These are phyloP conservation scores for Nannochloropsis salina DNA, from an alignment of 108 stramenopile genomes.

Conservation along the genomic window DNA sequence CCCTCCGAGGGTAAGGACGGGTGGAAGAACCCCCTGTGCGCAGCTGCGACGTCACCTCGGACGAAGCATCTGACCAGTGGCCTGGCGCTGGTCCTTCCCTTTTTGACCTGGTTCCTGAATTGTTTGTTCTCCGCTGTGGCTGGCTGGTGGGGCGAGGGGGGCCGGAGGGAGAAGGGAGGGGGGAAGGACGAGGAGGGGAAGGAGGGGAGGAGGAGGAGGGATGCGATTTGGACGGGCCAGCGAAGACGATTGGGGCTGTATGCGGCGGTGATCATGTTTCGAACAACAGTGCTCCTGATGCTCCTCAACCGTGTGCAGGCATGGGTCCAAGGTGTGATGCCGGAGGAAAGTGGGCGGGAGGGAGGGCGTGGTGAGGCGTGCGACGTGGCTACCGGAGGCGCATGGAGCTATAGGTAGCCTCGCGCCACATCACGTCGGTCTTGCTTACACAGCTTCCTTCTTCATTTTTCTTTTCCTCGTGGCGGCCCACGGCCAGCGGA, in stretches of 20 bases:
- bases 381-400: no score
- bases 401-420: no score
- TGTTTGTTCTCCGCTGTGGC: background rate
- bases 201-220: background rate
- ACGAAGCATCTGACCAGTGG: background rate
- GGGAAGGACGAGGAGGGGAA: background rate
- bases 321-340: background rate
- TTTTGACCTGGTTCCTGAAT: background rate
- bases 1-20: background rate
- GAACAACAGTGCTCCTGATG: constrained; percentile 18
- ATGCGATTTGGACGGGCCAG: background rate
- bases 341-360: background rate
- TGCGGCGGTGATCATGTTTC: constrained; percentile 13
- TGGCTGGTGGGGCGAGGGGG: background rate
- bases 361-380: background rate
- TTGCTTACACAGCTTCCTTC: background rate
- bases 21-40: background rate
- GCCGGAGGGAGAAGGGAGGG: background rate
- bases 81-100: background rate
- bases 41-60: background rate
- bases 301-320: background rate
- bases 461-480: background rate
- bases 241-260: constrained; percentile 26
- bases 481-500: constrained; percentile 2
- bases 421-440: no score